A percentile compares a stretch with the other conserved stretches of the same genome.
These are phyloP conservation scores for Hygrophorus russula DNA, from an alignment of 768 basidiomycete genomes.

Conservation along the genomic window DNA sequence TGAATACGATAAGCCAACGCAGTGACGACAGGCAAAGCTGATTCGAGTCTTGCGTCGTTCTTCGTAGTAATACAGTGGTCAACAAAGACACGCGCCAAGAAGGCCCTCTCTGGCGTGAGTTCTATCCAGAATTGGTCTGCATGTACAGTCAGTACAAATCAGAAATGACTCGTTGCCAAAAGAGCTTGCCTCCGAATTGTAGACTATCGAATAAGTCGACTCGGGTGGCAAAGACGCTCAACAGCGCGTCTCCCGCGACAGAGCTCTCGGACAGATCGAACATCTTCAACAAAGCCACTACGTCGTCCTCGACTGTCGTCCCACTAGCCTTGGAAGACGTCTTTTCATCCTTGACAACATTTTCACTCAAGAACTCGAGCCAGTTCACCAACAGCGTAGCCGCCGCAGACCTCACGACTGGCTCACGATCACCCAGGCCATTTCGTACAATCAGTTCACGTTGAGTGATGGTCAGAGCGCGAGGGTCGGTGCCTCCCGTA, in stretches of 20 bases:
- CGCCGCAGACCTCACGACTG: conserved; percentile 70
- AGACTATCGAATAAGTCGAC: conserved; percentile 61
- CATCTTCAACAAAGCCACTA: conserved; percentile 31
- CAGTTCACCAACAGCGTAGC: conserved; percentile 70
- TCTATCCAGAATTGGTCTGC: conserved; percentile 66
- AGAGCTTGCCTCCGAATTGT: conserved; percentile 58
- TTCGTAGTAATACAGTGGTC: conserved; percentile 59
- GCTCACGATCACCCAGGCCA: conserved; percentile 85
- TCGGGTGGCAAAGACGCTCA: conserved; percentile 65
- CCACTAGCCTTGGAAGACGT: conserved; percentile 8
- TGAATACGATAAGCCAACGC: conserved; percentile 81
- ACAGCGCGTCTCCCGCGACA: conserved; percentile 76
- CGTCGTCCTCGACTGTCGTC: conserved; percentile 16
- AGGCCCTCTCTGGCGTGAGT: conserved; percentile 69
- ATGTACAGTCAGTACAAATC: not conserved
- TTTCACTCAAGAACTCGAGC: conserved; percentile 53
- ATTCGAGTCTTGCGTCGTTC: conserved; percentile 58
- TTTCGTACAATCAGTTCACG: conserved; percentile 78
- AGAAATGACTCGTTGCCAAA: not conserved
- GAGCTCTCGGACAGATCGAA: conserved; percentile 57
- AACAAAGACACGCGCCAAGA: conserved; percentile 79
- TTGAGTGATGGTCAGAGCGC: conserved; percentile 66
- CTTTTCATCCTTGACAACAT: conserved; percentile 18
- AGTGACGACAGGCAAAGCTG: conserved; percentile 78
- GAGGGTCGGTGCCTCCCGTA: conserved; percentile 46